Evolutionary conservation across 129 eudicot species (phyloP).

Genomic region (Centella asiatica): DNA sequence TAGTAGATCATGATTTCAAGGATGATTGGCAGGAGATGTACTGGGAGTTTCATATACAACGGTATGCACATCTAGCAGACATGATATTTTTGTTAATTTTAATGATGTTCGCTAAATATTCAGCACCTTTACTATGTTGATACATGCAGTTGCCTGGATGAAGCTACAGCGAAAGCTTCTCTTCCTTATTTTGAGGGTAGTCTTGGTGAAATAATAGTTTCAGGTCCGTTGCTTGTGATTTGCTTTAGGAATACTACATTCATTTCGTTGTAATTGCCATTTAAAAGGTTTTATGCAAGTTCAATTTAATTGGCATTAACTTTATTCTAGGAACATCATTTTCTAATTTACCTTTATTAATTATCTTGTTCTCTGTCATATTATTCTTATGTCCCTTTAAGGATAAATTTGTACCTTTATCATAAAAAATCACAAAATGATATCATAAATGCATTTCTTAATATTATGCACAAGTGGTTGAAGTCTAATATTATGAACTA

Average conservation of each 20-base stretch:
- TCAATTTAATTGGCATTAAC: neutral
- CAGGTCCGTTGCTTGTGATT: slow-evolving; percentile 29
- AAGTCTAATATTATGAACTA: too few species aligned
- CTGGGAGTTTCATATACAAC: slow-evolving; percentile 84
- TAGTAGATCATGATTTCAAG: slow-evolving; percentile 13
- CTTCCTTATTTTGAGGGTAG: slow-evolving; percentile 50
- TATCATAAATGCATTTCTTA: too few species aligned
- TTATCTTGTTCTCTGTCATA: too few species aligned
- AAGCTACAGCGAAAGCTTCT: slow-evolving; percentile 55
- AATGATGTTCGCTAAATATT: neutral
- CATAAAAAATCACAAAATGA: too few species aligned
- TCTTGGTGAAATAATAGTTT: slow-evolving; percentile 54
- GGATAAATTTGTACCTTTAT: too few species aligned
- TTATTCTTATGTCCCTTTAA: too few species aligned
- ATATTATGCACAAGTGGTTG: too few species aligned
- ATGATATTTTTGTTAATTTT: slow-evolving; percentile 4
- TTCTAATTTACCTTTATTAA: too few species aligned
- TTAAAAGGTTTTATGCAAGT: too few species aligned
- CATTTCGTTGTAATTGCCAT: too few species aligned
- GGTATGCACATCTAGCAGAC: slow-evolving; percentile 33
- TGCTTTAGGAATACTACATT: neutral
- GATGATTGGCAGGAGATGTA: slow-evolving; percentile 65
- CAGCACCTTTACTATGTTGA: neutral
- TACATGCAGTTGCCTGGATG: slow-evolving; percentile 64
- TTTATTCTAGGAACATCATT: too few species aligned